phyloP scores from a whole-genome alignment of 768 basidiomycete species.

The Collybiopsis luxurians region DNA sequence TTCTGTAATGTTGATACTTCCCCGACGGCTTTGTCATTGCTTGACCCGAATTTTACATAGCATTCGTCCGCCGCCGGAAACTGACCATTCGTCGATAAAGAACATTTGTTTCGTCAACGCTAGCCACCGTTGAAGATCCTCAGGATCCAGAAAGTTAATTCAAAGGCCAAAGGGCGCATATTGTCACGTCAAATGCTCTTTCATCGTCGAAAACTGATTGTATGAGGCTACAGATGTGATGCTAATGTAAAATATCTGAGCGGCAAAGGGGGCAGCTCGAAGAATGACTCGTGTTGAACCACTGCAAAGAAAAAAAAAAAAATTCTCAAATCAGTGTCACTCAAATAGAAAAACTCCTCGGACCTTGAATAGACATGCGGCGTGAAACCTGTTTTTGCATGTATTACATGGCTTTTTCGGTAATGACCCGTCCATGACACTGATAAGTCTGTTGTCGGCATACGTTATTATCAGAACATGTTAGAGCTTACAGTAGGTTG shows the following conservation, averaged over 20 bases:
- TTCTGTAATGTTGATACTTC: too few species aligned
- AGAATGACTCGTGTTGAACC: conserved; percentile 88
- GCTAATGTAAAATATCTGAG: conserved; percentile 60
- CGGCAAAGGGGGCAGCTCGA: conserved; percentile 91
- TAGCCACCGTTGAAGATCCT: too few species aligned
- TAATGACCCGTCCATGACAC: conserved; percentile 81
- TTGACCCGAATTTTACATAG: too few species aligned
- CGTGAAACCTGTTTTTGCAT: conserved; percentile 93
- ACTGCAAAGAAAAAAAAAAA: conserved; percentile 39
- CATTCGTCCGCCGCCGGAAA: too few species aligned
- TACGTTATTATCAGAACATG: background rate
- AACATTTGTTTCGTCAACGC: too few species aligned
- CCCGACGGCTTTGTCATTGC: too few species aligned
- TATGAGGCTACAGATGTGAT: too few species aligned
- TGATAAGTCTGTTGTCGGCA: conserved; percentile 66
- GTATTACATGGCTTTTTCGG: conserved; percentile 92
- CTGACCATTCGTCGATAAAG: too few species aligned
- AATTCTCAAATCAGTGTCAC: background rate
- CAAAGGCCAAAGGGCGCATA: too few species aligned
- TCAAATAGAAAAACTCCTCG: conserved; percentile 10
- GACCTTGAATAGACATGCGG: conserved; percentile 88
- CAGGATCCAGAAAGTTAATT: too few species aligned
- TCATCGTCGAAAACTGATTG: too few species aligned
- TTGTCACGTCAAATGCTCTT: too few species aligned
- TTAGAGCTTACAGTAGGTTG: background rate